Base-by-base conservation (phyloP, 768 basidiomycete genomes). In the Auricularia cornea region DNA sequence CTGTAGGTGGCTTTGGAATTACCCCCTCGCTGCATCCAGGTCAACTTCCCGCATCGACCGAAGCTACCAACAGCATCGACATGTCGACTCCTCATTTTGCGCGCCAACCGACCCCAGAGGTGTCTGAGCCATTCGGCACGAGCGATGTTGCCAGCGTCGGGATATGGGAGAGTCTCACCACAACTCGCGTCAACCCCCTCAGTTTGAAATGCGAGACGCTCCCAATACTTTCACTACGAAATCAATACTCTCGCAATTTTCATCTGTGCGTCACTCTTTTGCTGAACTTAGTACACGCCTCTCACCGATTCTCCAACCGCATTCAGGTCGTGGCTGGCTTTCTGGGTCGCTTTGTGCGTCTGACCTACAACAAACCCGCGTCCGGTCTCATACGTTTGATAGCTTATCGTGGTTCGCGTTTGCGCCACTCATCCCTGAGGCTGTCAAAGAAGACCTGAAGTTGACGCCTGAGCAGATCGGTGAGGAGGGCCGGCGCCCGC, bases 401-500 rank as follows among this genome's bases (percentile, higher is more conserved):
- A 77, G 76, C 52, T 60, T 77, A 30, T 75, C 75, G 1, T 81
- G 84, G 85, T 85, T 85, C 63, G 83, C 84, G 1, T 85, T 86
- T 67, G 76, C 84, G n/a, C 84, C 84, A 0, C 78, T 86, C 18
- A 78, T 84, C 38, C 81, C 83, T 0, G 80, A 82, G 10, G 81
- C 78, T 32, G 84, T 86, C 72, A 79, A 78, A 65, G 67, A 69
- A 29, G 84, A 86, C 71, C 76, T 86, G 63, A 71, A 78, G 1
- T 73, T 86, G 28, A 80, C 81, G 3, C 66, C 74, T 10, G 74
- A 70, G 4, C 75, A 85, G 71, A 76, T 85, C 29, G 79, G 74
- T 74, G 35, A 12, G 70, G 40, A 61, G 67, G 48, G 65, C 62
- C 64, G 62, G 59, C 32, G 64, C 60, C 35, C 65, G 60, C 62